Conservation (phyloP, 495 filamentous ascomycete genomes). For the Aspergillus coremiiformis region DNA sequence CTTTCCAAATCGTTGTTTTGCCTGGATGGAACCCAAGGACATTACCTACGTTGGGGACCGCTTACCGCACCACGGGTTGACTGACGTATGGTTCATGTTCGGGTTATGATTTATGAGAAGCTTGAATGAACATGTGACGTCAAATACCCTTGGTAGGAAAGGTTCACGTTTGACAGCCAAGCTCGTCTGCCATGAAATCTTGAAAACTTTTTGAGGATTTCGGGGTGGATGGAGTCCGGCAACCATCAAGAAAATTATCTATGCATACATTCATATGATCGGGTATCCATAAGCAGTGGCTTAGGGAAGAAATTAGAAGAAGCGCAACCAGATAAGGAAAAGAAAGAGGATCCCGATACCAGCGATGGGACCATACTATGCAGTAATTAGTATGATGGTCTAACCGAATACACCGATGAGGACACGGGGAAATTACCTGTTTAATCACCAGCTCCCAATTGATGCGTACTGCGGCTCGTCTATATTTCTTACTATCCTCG, state of each 20-base stretch:
- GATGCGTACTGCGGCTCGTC: conserved; percentile 84
- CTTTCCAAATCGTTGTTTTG: background rate
- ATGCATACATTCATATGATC: conserved; percentile 40
- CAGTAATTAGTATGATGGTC: conserved; percentile 15
- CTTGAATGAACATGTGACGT: background rate
- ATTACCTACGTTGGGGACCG: background rate
- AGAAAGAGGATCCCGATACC: conserved; percentile 71
- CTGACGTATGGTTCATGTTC: background rate
- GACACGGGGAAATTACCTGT: conserved; percentile 51
- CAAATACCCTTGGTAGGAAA: background rate
- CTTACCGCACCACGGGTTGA: background rate
- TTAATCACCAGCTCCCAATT: conserved; percentile 97
- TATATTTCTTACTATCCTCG: conserved; percentile 93
- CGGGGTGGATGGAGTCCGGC: conserved; percentile 30
- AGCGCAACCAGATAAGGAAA: conserved; percentile 84
- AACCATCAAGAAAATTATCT: conserved; percentile 33
- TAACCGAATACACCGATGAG: background rate
- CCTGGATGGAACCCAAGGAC: background rate
- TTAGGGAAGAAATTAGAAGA: conserved; percentile 52
- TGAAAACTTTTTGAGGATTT: conserved; percentile 7
- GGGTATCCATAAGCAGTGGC: conserved; percentile 9
- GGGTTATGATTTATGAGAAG: background rate
- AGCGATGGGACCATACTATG: conserved; percentile 78
- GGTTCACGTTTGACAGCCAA: background rate
- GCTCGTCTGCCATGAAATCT: conserved; percentile 1